Conservation (phyloP, 345 rosid species). For the Gossypium turneri region DNA sequence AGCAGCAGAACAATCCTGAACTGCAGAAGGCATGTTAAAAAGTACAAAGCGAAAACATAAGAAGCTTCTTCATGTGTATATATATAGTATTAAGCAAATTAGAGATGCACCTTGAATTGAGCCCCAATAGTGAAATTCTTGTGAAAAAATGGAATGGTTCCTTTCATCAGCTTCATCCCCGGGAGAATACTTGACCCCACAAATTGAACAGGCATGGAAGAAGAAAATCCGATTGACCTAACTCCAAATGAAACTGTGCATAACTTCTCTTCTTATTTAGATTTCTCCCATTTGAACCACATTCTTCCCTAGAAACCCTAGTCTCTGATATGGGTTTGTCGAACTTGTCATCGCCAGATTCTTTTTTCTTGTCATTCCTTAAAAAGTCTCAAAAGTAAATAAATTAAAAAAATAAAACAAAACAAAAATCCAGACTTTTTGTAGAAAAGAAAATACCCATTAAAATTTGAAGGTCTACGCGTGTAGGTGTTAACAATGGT, state of each 20-base stretch:
- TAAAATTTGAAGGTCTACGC: conserved; percentile 38
- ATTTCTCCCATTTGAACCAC: too few species aligned
- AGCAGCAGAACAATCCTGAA: neutral
- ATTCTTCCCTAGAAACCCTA: too few species aligned
- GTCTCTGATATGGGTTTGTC: too few species aligned
- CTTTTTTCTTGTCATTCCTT: conserved; percentile 11
- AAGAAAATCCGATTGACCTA: conserved; percentile 88
- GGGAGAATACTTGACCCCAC: too few species aligned
- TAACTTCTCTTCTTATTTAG: too few species aligned
- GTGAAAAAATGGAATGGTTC: conserved; percentile 52
- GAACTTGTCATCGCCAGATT: conserved; percentile 1
- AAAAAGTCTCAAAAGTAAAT: neutral
- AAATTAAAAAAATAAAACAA: neutral
- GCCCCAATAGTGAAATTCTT: conserved; percentile 55
- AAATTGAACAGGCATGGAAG: conserved; percentile 52
- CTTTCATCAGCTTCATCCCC: conserved; percentile 77
- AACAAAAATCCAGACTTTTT: neutral
- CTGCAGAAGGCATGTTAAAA: neutral
- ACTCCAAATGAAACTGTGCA: too few species aligned
- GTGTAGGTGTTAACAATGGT: conserved; percentile 40
- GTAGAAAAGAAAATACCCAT: conserved; percentile 25
- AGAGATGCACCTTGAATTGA: conserved; percentile 51
- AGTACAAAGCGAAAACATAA: too few species aligned
- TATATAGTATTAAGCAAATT: neutral
- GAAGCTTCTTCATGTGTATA: neutral